Base-by-base conservation (phyloP, 202 grass and related monocot species). In the Sporobolus alterniflorus region DNA sequence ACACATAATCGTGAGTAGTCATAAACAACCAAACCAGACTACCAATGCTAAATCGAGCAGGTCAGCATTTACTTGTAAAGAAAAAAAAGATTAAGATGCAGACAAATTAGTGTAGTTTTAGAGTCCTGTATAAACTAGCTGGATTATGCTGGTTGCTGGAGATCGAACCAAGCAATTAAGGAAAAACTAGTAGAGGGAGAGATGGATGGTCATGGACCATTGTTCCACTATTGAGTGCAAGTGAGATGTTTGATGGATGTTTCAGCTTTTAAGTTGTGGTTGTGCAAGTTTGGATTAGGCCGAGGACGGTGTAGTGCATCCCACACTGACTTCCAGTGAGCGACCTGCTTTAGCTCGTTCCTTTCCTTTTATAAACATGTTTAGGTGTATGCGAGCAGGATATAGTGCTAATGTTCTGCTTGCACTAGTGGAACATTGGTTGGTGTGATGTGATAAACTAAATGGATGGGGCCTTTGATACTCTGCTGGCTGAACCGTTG, bases 141-240 rank as follows among this genome's bases (percentile, higher is more conserved):
- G 71, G 82, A 77, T 65, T 66, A 56, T n/a, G n/a, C n/a, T n/a
- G n/a, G n/a, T n/a, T 85, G 64, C 44, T 31, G 17, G 57, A 84
- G 73, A 21, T 22, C 7, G 22, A 41, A 54, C 69, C 26, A 43
- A 51, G 69, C 69, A 88, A 44, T 57, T 60, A 81, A 75, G 80
- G 75, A 31, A 7, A 43, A 57, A 80, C 42, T 47, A 54, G 36
- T 77, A 77, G 71, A 65, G 22, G n/a, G 34, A 84, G 31, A 85
- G 55, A 76, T 36, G 82, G 87, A 85, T 85, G 65, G 57, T 56
- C 77, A 72, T 77, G 77, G 63, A 2, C 50, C 64, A 41, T 82
- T 81, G 77, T 59, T 81, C 87, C 82, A 82, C 87, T 89, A 72
- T 59, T 43, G 64, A 71, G 87, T 81, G 56, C 71, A 46, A 21